A percentile compares a stretch with the other conserved stretches of the same genome.
These are phyloP conservation scores for Tolypocladium tundrense DNA, from an alignment of 2,329 filamentous ascomycete species.

Conservation along the genomic window DNA sequence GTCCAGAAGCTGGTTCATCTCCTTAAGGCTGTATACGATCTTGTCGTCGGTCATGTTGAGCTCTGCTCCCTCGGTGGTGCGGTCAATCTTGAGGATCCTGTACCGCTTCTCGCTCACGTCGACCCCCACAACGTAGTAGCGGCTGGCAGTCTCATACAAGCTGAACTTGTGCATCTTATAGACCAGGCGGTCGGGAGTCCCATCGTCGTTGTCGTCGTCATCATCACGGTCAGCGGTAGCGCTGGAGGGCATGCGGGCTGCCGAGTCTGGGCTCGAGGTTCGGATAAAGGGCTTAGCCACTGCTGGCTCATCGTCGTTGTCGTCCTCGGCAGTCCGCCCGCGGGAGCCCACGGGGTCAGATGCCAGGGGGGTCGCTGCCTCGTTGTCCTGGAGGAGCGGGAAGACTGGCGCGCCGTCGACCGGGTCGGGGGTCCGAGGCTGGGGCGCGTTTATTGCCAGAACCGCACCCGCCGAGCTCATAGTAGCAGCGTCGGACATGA, in stretches of 20 bases:
- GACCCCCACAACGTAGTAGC: constrained; percentile 89
- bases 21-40: constrained; percentile 82
- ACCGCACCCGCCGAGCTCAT: background rate
- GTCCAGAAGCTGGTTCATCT: constrained; percentile 88
- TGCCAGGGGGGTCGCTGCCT: constrained; percentile 16
- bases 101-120: constrained; percentile 85
- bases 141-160: constrained; percentile 88
- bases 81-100: constrained; percentile 88
- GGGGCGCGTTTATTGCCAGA: background rate
- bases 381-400: constrained; percentile 25
- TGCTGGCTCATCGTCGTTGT: constrained; percentile 48
- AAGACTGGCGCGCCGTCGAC: constrained; percentile 9
- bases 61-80: constrained; percentile 66
- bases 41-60: constrained; percentile 87
- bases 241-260: constrained; percentile 12
- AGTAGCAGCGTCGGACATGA: background rate
- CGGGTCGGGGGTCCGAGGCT: background rate
- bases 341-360: constrained; percentile 13
- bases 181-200: constrained; percentile 25
- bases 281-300: constrained; percentile 48
- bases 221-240: constrained; percentile 4
- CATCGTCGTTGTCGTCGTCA: constrained; percentile 17
- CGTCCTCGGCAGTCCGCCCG: constrained; percentile 27
- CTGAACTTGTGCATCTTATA: constrained; percentile 90
- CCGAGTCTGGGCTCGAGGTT: constrained; percentile 39